Conservation (phyloP, 169 alveolate species). For the Plasmodium chabaudi region DNA sequence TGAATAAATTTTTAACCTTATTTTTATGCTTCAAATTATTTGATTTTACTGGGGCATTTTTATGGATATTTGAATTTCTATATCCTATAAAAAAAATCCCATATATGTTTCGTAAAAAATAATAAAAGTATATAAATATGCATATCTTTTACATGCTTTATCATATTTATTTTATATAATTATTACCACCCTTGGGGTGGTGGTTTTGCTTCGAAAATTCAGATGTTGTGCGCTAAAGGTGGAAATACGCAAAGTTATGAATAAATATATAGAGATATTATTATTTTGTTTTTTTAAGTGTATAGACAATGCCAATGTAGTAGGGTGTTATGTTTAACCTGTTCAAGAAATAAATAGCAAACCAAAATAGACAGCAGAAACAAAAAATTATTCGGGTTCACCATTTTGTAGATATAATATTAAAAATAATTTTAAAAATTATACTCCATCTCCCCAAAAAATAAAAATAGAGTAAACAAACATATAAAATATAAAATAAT, state of each 20-base stretch:
- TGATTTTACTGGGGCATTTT: constrained; percentile 10
- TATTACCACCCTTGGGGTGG: neutral
- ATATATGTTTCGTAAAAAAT: neutral
- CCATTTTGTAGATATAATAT: constrained; percentile 50
- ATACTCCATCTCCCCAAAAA: neutral
- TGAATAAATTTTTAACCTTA: constrained; percentile 8
- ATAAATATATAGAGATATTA: neutral
- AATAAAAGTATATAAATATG: neutral
- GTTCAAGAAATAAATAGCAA: constrained; percentile 22
- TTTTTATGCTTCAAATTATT: constrained; percentile 22
- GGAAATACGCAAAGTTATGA: neutral
- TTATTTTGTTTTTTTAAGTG: too few relatives aligned
- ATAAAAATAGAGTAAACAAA: neutral
- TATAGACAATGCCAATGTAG: too few relatives aligned
- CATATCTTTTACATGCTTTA: neutral
- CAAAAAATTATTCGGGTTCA: constrained; percentile 30
- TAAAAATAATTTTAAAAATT: constrained; percentile 31
- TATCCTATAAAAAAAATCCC: constrained; percentile 14
- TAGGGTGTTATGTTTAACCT: neutral
- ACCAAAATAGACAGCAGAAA: constrained; percentile 30
- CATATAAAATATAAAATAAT: constrained; percentile 14
- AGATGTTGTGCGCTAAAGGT: constrained; percentile 3
- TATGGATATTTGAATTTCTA: neutral
- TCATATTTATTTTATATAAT: neutral
- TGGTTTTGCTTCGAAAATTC: neutral